These are phyloP conservation scores for Eragrostis tef DNA, from an alignment of 202 grass and related monocot genomes.

Conservation along the genomic window DNA sequence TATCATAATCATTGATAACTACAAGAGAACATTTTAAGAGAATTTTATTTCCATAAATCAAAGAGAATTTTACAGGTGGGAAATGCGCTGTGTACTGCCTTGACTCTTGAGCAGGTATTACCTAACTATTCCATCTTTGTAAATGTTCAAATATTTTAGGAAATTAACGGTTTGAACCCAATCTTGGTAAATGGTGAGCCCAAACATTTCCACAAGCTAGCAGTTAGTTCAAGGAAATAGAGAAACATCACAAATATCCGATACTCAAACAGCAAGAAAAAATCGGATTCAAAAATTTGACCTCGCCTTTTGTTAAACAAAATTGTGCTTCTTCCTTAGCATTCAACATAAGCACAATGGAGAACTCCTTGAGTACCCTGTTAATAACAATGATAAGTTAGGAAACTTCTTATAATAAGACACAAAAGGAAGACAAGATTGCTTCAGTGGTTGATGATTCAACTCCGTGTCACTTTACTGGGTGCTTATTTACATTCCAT, in stretches of 20 bases:
- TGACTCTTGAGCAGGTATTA: constrained; percentile 14
- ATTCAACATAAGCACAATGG: constrained; percentile 47
- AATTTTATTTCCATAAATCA: background rate
- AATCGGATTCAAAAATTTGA: constrained; percentile 43
- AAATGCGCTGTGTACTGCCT: background rate
- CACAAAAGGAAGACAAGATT: constrained; percentile 19
- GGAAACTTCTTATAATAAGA: constrained; percentile 15
- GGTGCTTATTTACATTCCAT: constrained; percentile 28
- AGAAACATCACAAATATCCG: constrained; percentile 31
- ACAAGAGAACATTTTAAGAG: background rate
- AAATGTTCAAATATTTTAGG: background rate
- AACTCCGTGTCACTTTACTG: constrained; percentile 32
- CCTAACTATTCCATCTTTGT: constrained; percentile 1
- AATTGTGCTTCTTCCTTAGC: constrained; percentile 43
- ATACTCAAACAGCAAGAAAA: constrained; percentile 15
- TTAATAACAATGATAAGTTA: constrained; percentile 42
- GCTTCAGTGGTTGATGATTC: background rate
- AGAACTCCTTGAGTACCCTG: constrained; percentile 87
- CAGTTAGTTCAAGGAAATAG: background rate
- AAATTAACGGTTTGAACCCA: background rate
- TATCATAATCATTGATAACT: background rate
- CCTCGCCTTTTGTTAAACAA: constrained; percentile 62
- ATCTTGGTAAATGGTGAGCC: too few species aligned
- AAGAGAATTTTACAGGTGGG: background rate
- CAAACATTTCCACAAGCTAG: background rate